A percentile compares a stretch with the other conserved stretches of the same genome.
These are phyloP conservation scores for Phtheirospermum japonicum DNA, from an alignment of 257 asterid genomes.

Conservation along the genomic window DNA sequence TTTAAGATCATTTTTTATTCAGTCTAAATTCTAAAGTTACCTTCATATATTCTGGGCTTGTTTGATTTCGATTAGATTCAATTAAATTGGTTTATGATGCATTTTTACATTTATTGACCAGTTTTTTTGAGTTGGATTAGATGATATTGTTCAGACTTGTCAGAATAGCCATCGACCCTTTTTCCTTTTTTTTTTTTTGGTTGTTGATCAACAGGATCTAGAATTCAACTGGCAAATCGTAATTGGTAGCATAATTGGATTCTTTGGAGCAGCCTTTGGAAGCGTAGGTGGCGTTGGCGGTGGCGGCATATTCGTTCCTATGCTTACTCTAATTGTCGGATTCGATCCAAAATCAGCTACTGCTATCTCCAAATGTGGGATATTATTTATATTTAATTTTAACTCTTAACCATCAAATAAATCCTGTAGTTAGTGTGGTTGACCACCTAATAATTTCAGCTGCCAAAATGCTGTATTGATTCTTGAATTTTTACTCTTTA, in stretches of 20 bases:
- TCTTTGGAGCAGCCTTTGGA: constrained; percentile 95
- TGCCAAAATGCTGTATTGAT: neutral
- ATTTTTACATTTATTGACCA: no score
- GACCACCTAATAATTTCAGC: neutral
- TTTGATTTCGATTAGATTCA: constrained; percentile 11
- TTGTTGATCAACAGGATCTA: constrained; percentile 53
- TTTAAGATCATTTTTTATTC: constrained; percentile 22
- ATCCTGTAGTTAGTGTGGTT: no score
- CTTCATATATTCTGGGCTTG: neutral
- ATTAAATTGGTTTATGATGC: neutral
- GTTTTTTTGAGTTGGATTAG: no score
- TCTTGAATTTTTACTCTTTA: neutral
- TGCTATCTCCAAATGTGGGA: constrained; percentile 94
- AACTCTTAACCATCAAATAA: neutral
- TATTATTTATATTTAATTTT: neutral
- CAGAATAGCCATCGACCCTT: no score
- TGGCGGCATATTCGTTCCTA: constrained; percentile 94
- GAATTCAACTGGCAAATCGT: constrained; percentile 71
- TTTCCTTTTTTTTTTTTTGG: neutral
- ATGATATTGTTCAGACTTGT: no score
- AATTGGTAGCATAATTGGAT: constrained; percentile 79
- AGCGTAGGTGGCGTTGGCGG: constrained; percentile 99
- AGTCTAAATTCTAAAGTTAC: constrained; percentile 6
- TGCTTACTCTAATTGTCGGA: constrained; percentile 84
- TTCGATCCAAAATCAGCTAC: constrained; percentile 94